A percentile compares a stretch with the other conserved stretches of the same genome.
Conservation (phyloP, 2,329 filamentous ascomycete genomes). For the Pyricularia pennisetigena region DNA sequence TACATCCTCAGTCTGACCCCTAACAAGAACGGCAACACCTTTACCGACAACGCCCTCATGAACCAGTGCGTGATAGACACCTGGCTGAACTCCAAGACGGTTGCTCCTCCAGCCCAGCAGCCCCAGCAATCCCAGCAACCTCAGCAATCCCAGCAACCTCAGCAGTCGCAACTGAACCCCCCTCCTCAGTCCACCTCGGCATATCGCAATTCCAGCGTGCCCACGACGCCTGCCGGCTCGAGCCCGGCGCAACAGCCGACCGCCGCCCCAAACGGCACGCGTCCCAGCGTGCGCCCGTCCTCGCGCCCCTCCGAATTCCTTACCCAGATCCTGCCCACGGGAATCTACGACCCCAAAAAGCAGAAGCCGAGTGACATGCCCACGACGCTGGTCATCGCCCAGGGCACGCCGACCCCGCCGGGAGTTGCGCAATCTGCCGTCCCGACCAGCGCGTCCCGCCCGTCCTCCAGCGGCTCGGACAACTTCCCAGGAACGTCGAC, state of each 20-base stretch:
- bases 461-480: not conserved
- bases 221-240: not conserved
- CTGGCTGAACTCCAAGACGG: slow-evolving; percentile 4
- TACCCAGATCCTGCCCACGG: not conserved
- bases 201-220: not conserved
- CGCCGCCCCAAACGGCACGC: not conserved
- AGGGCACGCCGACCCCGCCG: not conserved
- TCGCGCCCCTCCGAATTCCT: not conserved
- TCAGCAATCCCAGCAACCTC: too few relatives aligned
- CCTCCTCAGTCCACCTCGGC: not conserved
- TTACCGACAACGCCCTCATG: slow-evolving; percentile 10
- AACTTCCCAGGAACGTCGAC: not conserved
- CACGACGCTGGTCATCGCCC: slow-evolving; percentile 3
- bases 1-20: slow-evolving; percentile 19
- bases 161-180: not conserved
- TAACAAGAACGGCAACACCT: slow-evolving; percentile 14
- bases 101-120: not conserved
- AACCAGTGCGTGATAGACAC: slow-evolving; percentile 11
- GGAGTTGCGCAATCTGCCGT: not conserved
- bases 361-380: not conserved
- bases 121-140: not conserved
- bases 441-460: not conserved
- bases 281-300: not conserved
- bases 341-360: not conserved
- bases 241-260: not conserved